Evolutionary conservation across 805 yeast genomes (phyloP).

Genomic region (Zygoascus ofunaensis): DNA sequence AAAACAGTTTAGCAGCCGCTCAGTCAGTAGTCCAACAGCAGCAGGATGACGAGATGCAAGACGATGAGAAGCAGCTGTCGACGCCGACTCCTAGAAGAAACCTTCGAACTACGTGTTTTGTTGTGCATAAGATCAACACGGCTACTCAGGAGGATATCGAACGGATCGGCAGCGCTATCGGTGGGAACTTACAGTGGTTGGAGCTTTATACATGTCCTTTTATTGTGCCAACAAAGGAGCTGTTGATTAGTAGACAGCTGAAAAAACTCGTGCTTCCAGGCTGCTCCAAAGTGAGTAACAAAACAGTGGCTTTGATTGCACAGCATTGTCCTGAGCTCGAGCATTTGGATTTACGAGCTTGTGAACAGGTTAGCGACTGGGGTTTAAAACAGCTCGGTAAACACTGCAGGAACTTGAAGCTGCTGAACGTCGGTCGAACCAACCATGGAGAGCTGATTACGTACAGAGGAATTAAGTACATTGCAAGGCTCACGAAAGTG

Average conservation of each 20-base stretch:
- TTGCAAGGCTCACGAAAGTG: constrained; percentile 49
- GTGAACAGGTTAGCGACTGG: constrained; percentile 66
- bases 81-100: too few relatives aligned
- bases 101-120: constrained; percentile 34
- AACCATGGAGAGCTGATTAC: constrained; percentile 57
- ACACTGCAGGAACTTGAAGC: constrained; percentile 46
- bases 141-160: constrained; percentile 49
- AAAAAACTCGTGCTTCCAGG: constrained; percentile 60
- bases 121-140: constrained; percentile 55
- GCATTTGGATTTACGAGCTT: constrained; percentile 71
- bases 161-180: constrained; percentile 34
- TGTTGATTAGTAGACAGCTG: constrained; percentile 37
- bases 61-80: too few relatives aligned
- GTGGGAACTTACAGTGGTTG: constrained; percentile 50
- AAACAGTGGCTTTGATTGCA: constrained; percentile 44
- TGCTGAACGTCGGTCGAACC: constrained; percentile 77
- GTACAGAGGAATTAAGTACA: constrained; percentile 52
- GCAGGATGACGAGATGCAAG: too few relatives aligned
- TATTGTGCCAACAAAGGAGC: constrained; percentile 44
- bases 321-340: constrained; percentile 49
- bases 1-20: background rate
- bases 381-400: constrained; percentile 63
- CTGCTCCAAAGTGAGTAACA: constrained; percentile 51
- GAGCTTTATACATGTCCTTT: constrained; percentile 80
- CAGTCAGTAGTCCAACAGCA: constrained; percentile 4